A percentile compares a stretch with the other conserved stretches of the same genome.
Evolutionary conservation across 805 yeast genomes (phyloP).

Genomic region (Starmerella apicola): DNA sequence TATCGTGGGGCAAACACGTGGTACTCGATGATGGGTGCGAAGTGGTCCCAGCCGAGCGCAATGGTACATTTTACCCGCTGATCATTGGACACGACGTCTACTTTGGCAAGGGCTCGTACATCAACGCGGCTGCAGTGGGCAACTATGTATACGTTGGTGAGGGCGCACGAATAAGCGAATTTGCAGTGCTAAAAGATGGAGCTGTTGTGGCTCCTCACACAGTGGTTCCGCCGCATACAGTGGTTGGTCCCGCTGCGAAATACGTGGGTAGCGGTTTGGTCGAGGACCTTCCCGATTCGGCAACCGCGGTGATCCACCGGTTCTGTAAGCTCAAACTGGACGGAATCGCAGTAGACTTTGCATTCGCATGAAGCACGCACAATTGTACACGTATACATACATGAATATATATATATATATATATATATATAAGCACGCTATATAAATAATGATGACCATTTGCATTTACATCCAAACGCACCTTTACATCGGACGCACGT

Average conservation of each 20-base stretch:
- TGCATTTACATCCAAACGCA: too few relatives aligned
- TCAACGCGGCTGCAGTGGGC: slow-evolving; percentile 32
- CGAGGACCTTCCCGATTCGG: slow-evolving; percentile 26
- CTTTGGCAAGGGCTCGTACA: slow-evolving; percentile 24
- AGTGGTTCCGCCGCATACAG: slow-evolving; percentile 27
- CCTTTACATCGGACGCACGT: slow-evolving; percentile 31
- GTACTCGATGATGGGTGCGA: slow-evolving; percentile 20
- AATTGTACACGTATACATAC: too few relatives aligned
- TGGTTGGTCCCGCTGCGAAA: slow-evolving; percentile 27
- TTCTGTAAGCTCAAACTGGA: slow-evolving; percentile 23
- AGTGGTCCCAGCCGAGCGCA: slow-evolving; percentile 26
- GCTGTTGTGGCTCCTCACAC: slow-evolving; percentile 26
- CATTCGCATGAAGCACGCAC: too few relatives aligned
- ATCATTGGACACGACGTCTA: slow-evolving; percentile 30
- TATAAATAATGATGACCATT: too few relatives aligned
- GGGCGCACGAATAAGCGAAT: slow-evolving; percentile 27
- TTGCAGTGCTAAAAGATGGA: slow-evolving; percentile 30
- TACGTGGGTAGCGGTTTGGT: slow-evolving; percentile 2
- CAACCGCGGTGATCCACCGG: slow-evolving; percentile 24
- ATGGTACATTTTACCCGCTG: slow-evolving; percentile 25
- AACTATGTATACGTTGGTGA: slow-evolving; percentile 28
- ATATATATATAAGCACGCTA: too few relatives aligned
- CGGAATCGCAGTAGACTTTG: slow-evolving; percentile 18
- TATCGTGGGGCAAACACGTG: slow-evolving; percentile 30
- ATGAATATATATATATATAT: too few relatives aligned